Percentiles rank a stretch among this genome's conserved stretches.
These are phyloP conservation scores for Fusarium sp. DNA, from an alignment of 2,329 filamentous ascomycete species.

Conservation along the genomic window DNA sequence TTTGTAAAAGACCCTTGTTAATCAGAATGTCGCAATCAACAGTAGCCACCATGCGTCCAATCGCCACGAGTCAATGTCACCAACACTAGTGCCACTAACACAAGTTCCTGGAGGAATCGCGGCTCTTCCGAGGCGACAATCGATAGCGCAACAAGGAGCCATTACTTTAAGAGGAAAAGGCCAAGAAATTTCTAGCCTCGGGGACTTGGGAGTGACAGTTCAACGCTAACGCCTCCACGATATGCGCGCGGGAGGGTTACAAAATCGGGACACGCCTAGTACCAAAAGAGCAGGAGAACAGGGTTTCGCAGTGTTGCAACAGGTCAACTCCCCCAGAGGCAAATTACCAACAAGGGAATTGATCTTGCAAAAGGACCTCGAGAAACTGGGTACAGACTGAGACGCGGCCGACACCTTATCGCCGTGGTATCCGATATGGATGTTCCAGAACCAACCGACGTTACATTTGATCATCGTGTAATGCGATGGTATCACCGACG, in stretches of 20 bases:
- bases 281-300: slow-evolving; percentile 10
- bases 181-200: not conserved
- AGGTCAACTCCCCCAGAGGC: not conserved
- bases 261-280: slow-evolving; percentile 1
- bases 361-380: slow-evolving; percentile 19
- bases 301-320: not conserved
- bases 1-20: slow-evolving; percentile 19
- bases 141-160: not conserved
- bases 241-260: not conserved
- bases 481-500: slow-evolving; percentile 14
- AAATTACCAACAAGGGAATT: slow-evolving; percentile 3
- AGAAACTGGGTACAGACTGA: not conserved
- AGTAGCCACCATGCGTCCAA: not conserved
- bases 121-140: not conserved
- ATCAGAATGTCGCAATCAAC: slow-evolving; percentile 26
- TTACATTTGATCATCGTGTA: slow-evolving; percentile 23
- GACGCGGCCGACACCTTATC: slow-evolving; percentile 1
- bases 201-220: not conserved
- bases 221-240: slow-evolving; percentile 13
- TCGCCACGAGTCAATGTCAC: not conserved
- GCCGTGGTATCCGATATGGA: not conserved
- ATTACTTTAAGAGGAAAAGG: not conserved
- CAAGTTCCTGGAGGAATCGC: slow-evolving; percentile 11
- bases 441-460: slow-evolving; percentile 5
- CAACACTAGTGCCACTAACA: not conserved